Evolutionary conservation across 345 rosid species (phyloP), one percentile per base, ranked within the genome.

Genomic region (Melastoma malabathricum): DNA sequence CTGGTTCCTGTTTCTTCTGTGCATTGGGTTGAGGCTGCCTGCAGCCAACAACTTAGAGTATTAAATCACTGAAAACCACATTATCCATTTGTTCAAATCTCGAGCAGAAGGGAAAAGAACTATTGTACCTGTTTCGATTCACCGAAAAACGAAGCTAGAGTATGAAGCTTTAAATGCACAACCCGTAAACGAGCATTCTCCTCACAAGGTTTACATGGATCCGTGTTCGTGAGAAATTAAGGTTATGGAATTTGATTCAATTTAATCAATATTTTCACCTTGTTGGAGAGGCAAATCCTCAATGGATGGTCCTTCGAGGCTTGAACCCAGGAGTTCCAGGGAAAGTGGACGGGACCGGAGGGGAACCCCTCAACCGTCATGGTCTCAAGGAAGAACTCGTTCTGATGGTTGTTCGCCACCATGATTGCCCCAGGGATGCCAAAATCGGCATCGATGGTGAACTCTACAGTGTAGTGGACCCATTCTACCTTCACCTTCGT

Each of bases 241-340:
- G 7, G 10, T 31, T 31, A 31, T 27, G 25, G 25, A 22, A 22
- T 22, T 22, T 22, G 25, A 22, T 22, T 22, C 25, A 22, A 4
- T 31, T 8, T 51, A 14, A 31, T 15, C 9, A 18, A 25, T 51
- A 47, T 47, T 18, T 13, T 41, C 64, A 88, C 99, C 95, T 84
- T 64, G 62, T 93, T 93, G 61, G 81, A 61, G 68, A 93, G 87
- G 72, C 88, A 79, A 4, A 88, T 78, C 50, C 99, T 77, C 67
- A 70, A n/a, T 76, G 2, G 76, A 52, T 83, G 83, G 47, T 84
- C 72, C 23, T 77, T 85, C 50, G 39, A 65, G 29, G 97, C 68
- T 65, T 88, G 99, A 3, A 93, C 95, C 97, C 95, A 88, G 1
- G 99, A 93, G 58, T 83, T 88, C 59, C 99, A 88, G 16, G 93